Evolutionary conservation across 768 basidiomycete genomes (phyloP), one percentile per base, ranked within the genome.

Genomic region (Suillus luteus): DNA sequence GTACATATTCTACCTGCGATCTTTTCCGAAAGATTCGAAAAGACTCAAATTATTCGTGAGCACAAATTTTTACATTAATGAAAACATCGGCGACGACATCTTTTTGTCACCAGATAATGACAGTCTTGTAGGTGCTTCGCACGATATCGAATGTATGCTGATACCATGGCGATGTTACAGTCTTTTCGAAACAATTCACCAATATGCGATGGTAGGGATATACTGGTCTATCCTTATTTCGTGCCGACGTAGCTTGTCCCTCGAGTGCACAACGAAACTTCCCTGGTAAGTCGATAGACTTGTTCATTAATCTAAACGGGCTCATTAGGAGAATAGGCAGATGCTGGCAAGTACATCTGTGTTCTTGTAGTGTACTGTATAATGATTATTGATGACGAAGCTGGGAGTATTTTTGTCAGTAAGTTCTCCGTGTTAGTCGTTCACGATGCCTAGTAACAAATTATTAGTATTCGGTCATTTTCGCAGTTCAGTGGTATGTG

Each of bases 401-500:
- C 24, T 57, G 2, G 38, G 4, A 24, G 15, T 40, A 17, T 10
- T 27, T 19, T 0, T 11, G 15, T 10, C 24, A 38, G 55, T 57
- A 27, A 38, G 55, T 40, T 15, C 15, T 57, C 22, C 8, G 37
- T 15, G 6, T 24, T 17, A 14, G 37, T 19, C 52, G 15, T 2
- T 15, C 5, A 19, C 41, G 9, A 58, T 64, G 31, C 63, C 11
- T 48, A 37, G 11, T 54, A n/a, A 54, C 24, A 24, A 17, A 41
- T 54, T 2, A 40, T 40, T 48, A 73, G 72, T 67, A 60, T 35
- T 62, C 33, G 12, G 27, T 69, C 44, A 64, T 67, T 1, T 71
- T 73, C 44, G 35, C 61, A 11, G 70, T 72, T 17, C 68, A 73
- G 48, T 40, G 65, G 71, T 72, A 60, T 24, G 55, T 17, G 15